Evolutionary conservation across 1,284 basidiomycete genomes (phyloP).

Genomic region (Puccinia hordei): DNA sequence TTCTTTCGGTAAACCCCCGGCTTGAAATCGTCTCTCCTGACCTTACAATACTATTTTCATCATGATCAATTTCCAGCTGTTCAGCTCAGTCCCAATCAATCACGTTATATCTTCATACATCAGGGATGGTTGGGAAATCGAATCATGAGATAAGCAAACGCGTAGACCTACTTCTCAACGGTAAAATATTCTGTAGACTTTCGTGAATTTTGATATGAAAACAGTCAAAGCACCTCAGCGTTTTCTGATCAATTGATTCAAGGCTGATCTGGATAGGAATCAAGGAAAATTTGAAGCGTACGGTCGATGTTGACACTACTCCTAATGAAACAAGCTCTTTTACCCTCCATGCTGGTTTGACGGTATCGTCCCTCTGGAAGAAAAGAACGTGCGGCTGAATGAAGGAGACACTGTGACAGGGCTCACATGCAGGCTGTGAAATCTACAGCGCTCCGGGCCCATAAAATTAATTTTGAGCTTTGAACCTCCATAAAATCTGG

Average conservation of each 20-base stretch:
- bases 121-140: neutral
- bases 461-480: too few species aligned
- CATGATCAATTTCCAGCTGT: neutral
- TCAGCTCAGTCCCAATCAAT: neutral
- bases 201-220: neutral
- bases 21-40: slow-evolving; percentile 29
- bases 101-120: neutral
- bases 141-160: neutral
- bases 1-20: neutral
- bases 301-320: slow-evolving; percentile 47
- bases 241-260: neutral
- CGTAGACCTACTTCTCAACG: slow-evolving; percentile 29
- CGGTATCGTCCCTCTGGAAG: too few species aligned
- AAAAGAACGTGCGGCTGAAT: too few species aligned
- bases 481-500: too few species aligned
- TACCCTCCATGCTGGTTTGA: neutral
- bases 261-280: neutral
- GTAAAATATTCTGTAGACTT: slow-evolving; percentile 39
- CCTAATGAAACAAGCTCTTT: slow-evolving; percentile 31
- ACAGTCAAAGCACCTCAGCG: neutral
- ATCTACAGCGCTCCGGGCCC: too few species aligned
- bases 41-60: slow-evolving; percentile 19
- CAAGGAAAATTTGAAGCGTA: neutral
- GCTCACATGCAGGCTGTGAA: too few species aligned
- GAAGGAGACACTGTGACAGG: too few species aligned